Conservation (phyloP, 2,329 filamentous ascomycete genomes). For the Diaporthe eres region DNA sequence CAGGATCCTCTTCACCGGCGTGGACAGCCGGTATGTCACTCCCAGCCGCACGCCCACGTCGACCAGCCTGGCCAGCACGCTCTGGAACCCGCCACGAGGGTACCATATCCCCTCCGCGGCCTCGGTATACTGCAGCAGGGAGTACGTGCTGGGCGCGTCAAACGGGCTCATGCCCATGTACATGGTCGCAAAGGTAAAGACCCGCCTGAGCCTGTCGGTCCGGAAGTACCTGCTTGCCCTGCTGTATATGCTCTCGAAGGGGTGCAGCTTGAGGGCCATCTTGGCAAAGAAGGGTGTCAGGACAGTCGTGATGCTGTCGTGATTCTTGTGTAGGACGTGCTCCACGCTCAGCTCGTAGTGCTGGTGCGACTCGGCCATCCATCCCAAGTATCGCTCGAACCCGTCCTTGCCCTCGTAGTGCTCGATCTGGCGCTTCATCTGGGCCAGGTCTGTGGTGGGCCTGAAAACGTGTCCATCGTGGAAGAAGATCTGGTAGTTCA, state of each 20-base stretch:
- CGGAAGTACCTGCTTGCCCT: conserved; percentile 77
- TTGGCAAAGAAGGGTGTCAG: conserved; percentile 69
- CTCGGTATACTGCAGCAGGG: conserved; percentile 81
- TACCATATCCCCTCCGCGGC: conserved; percentile 84
- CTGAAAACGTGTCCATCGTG: conserved; percentile 75
- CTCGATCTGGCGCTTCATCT: conserved; percentile 80
- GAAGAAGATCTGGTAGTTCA: conserved; percentile 84
- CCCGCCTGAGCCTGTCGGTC: conserved; percentile 76
- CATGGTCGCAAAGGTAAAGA: conserved; percentile 86
- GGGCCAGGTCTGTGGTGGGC: conserved; percentile 76
- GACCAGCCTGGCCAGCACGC: conserved; percentile 74
- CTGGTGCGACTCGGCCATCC: conserved; percentile 75
- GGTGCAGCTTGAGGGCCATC: conserved; percentile 74
- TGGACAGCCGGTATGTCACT: conserved; percentile 73
- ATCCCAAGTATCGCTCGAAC: conserved; percentile 77
- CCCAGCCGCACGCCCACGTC: conserved; percentile 73
- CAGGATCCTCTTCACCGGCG: conserved; percentile 69
- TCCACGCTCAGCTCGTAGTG: conserved; percentile 79
- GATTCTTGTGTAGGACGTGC: conserved; percentile 78
- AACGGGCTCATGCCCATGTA: conserved; percentile 88
- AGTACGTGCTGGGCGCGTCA: conserved; percentile 82
- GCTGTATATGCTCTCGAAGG: conserved; percentile 78
- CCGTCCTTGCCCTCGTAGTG: conserved; percentile 80
- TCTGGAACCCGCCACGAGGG: conserved; percentile 78
- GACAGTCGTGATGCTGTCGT: conserved; percentile 72